Conservation (phyloP, 257 asterid genomes). For the Fraxinus cuspidata region DNA sequence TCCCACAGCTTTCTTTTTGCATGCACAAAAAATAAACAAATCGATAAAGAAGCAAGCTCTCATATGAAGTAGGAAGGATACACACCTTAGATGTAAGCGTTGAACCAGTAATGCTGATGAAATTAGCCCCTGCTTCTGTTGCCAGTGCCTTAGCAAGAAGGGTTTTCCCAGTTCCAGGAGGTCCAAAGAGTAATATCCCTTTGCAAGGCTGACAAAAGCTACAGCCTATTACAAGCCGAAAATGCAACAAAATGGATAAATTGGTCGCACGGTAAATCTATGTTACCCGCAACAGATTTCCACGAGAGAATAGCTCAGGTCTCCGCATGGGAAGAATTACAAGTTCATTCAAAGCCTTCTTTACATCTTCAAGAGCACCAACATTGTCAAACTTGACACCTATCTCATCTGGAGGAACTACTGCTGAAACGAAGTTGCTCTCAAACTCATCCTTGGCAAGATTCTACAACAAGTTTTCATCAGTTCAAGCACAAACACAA, state of each 20-base stretch:
- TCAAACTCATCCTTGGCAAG: slow-evolving; percentile 98
- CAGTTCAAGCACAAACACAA: slow-evolving; percentile 22
- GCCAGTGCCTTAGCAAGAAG: slow-evolving; percentile 99
- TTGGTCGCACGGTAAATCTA: background rate
- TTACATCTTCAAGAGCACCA: slow-evolving; percentile 98
- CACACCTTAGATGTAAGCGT: slow-evolving; percentile 95
- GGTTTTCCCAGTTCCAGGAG: slow-evolving; percentile 99
- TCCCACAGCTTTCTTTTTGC: background rate
- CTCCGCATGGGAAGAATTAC: slow-evolving; percentile 96
- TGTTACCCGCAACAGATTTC: slow-evolving; percentile 89
- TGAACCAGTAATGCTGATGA: slow-evolving; percentile 95
- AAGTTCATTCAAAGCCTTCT: slow-evolving; percentile 87
- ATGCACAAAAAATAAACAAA: background rate
- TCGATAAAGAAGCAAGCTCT: background rate
- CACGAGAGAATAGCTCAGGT: slow-evolving; percentile 95
- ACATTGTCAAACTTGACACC: slow-evolving; percentile 95
- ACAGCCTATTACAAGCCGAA: slow-evolving; percentile 2
- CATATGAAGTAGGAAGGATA: background rate
- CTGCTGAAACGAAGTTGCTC: slow-evolving; percentile 91
- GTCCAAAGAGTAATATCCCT: slow-evolving; percentile 96
- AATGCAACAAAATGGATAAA: slow-evolving; percentile 21
- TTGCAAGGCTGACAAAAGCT: slow-evolving; percentile 83
- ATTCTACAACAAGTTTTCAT: slow-evolving; percentile 53
- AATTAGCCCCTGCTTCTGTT: slow-evolving; percentile 97
- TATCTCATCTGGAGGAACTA: slow-evolving; percentile 95